Evolutionary conservation across 352 stramenopile species (phyloP).

Genomic region (Phytopythium ostracodes): DNA sequence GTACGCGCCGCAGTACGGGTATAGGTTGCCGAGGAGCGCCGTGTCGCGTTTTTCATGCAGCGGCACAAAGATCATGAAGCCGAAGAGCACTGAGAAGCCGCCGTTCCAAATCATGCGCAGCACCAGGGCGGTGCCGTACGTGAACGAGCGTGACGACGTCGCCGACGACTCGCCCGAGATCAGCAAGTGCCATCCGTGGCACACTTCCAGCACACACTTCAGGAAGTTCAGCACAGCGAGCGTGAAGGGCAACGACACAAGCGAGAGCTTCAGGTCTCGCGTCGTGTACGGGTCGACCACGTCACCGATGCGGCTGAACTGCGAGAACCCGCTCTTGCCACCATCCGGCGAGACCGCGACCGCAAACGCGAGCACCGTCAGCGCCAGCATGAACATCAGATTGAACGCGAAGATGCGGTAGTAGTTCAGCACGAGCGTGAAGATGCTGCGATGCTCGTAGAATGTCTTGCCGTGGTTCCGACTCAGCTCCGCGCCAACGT

Average conservation of each 20-base stretch:
- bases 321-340: slow-evolving; percentile 43
- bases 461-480: slow-evolving; percentile 74
- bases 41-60: slow-evolving; percentile 44
- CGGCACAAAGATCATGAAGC: slow-evolving; percentile 57
- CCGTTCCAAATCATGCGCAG: slow-evolving; percentile 58
- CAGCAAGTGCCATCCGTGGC: slow-evolving; percentile 63
- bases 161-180: slow-evolving; percentile 38
- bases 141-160: slow-evolving; percentile 50
- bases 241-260: slow-evolving; percentile 47
- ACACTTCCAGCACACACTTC: slow-evolving; percentile 64
- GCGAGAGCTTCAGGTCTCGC: slow-evolving; percentile 47
- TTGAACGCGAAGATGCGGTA: slow-evolving; percentile 86
- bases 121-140: slow-evolving; percentile 49
- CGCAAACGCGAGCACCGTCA: slow-evolving; percentile 50
- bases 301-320: slow-evolving; percentile 51
- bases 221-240: slow-evolving; percentile 43
- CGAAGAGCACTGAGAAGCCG: slow-evolving; percentile 53
- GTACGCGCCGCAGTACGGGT: slow-evolving; percentile 37
- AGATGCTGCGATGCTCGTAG: slow-evolving; percentile 69
- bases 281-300: slow-evolving; percentile 51
- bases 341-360: slow-evolving; percentile 56
- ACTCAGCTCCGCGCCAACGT: slow-evolving; percentile 44
- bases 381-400: slow-evolving; percentile 58
- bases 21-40: slow-evolving; percentile 37
- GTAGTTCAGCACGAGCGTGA: slow-evolving; percentile 73